Evolutionary conservation across 179 eudicot genomes (phyloP), one percentile per base, ranked within the genome.

Genomic region (Corrigiola litoralis): DNA sequence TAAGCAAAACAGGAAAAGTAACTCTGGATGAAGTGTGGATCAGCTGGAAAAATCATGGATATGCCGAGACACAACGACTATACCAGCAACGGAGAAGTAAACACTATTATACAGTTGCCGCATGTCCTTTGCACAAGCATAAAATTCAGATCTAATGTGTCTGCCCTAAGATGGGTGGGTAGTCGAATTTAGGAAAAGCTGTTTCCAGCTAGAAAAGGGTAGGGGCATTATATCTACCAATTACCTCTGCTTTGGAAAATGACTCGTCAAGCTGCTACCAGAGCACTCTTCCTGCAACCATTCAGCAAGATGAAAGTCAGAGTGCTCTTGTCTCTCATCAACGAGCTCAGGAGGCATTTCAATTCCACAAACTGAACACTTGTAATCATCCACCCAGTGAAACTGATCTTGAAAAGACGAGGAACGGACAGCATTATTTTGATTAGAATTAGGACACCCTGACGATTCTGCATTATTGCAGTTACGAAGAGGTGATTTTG

Each of bases 241-340:
- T 49, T 78, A 92, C 98, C 96, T 90, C 66, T 59, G 80, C 58
- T 71, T 76, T 23, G 44, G 72, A 40, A 37, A 37, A 53, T 67
- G 58, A 74, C 52, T 82, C 45, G 58, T 47, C 12, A 61, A 33
- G 61, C 64, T 69, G 68, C 69, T 70, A 65, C 67, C 51, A 40
- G 87, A 70, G 62, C 83, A 83, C 79, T 82, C 89, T 62, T 75
- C 79, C 79, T 94, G 99, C 85, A 94, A 72, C 78, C 69, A 76
- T 66, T 84, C 80, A 42, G 99, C 99, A 42, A 87, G 77, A 80
- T 94, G 99, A 60, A 84, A 90, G 75, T 94, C 99, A 8, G 78
- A 75, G 77, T 94, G 99, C 75, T 94, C 99, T 84, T 90, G 97
- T 76, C 99, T 86, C 72, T 94, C 99, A 75, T 82, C 81, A 47